Conservation (phyloP, 257 asterid genomes). For the Parsonsia alboflavescens region DNA sequence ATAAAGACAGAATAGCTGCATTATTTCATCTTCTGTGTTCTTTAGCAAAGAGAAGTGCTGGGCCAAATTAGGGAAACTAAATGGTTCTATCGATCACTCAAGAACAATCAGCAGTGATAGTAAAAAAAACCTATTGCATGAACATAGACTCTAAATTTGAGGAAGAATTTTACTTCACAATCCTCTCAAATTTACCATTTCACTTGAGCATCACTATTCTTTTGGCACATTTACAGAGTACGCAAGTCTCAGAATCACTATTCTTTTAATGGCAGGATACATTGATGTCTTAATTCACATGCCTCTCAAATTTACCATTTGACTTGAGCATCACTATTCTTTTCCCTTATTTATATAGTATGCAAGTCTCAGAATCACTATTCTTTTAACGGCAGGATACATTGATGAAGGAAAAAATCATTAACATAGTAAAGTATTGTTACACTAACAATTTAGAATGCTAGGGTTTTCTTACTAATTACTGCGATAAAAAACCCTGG, state of each 20-base stretch:
- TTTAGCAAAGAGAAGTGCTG: neutral
- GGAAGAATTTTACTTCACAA: neutral
- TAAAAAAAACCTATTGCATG: neutral
- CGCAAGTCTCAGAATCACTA: neutral
- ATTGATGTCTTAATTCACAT: too few relatives aligned
- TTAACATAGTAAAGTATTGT: too few relatives aligned
- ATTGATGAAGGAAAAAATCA: too few relatives aligned
- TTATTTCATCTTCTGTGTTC: too few relatives aligned
- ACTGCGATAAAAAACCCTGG: too few relatives aligned
- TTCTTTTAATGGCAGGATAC: too few relatives aligned
- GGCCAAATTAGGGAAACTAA: neutral
- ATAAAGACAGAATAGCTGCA: neutral
- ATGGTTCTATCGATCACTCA: neutral
- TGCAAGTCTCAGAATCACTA: neutral
- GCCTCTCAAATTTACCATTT: neutral
- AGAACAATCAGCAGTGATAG: neutral
- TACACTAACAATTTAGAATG: too few relatives aligned
- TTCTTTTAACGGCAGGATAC: too few relatives aligned
- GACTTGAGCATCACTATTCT: neutral
- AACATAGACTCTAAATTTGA: neutral
- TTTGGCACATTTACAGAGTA: too few relatives aligned
- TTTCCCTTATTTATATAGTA: too few relatives aligned
- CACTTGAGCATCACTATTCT: neutral
- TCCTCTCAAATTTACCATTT: neutral
- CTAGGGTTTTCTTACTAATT: too few relatives aligned